Percentiles rank a stretch among this genome's conserved stretches.
Evolutionary conservation across 768 basidiomycete species (phyloP).

Genomic region (Coprinopsis sp.): DNA sequence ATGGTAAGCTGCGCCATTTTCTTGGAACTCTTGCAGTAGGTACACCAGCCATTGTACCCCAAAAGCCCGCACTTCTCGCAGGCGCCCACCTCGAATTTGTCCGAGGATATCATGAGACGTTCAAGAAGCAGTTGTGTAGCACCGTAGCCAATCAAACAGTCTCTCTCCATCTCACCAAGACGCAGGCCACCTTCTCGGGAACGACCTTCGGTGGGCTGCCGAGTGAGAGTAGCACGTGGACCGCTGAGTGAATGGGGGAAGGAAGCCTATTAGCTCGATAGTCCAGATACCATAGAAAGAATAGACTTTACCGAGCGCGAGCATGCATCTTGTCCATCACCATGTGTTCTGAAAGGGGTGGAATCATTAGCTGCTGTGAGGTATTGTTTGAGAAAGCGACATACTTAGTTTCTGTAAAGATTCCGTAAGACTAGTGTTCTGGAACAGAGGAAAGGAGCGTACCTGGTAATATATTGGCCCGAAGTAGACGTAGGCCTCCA

Average conservation of each 20-base stretch:
- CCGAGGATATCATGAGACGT: conserved; percentile 98
- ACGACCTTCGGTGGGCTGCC: conserved; percentile 97
- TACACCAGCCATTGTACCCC: conserved; percentile 94
- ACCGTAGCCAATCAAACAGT: conserved; percentile 98
- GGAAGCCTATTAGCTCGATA: background rate
- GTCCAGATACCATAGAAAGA: background rate
- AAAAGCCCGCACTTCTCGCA: conserved; percentile 93
- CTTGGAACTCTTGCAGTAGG: conserved; percentile 97
- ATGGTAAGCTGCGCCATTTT: conserved; percentile 94
- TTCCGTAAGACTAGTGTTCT: conserved; percentile 9
- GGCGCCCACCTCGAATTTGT: conserved; percentile 95
- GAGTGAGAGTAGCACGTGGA: conserved; percentile 91
- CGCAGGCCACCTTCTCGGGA: conserved; percentile 96
- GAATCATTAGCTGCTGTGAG: conserved; percentile 3
- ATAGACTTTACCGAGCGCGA: conserved; percentile 68
- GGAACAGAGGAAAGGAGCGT: conserved; percentile 14
- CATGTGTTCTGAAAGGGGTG: conserved; percentile 73
- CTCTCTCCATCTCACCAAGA: conserved; percentile 98
- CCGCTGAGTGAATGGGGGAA: conserved; percentile 49
- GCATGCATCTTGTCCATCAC: conserved; percentile 99
- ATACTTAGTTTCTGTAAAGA: conserved; percentile 82
- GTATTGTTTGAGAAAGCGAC: conserved; percentile 22
- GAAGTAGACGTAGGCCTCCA: conserved; percentile 98
- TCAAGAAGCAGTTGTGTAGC: conserved; percentile 95
- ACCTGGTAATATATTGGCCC: conserved; percentile 98